Percentiles rank a stretch among this genome's conserved stretches.
Evolutionary conservation across 2,329 filamentous ascomycete species (phyloP).

Genomic region (Magnaporthiopsis poae): DNA sequence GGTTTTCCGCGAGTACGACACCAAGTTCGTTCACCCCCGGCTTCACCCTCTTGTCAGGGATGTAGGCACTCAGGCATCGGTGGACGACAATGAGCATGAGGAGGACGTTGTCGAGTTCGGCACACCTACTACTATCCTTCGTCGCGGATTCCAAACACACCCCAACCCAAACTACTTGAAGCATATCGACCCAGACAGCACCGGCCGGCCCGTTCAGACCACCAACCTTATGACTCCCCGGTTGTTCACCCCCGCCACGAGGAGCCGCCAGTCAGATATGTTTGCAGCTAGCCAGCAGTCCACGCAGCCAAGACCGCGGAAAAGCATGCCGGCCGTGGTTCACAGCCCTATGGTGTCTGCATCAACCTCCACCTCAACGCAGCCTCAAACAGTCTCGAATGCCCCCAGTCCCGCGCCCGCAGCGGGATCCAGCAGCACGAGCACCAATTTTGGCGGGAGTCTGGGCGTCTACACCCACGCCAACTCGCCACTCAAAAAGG

Average conservation of each 20-base stretch:
- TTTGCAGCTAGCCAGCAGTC: constrained; percentile 17
- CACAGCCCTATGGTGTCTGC: constrained; percentile 8
- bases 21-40: constrained; percentile 84
- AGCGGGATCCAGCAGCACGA: constrained; percentile 14
- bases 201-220: constrained; percentile 20
- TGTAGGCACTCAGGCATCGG: constrained; percentile 70
- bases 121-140: constrained; percentile 53
- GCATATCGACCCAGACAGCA: constrained; percentile 59
- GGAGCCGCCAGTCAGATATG: constrained; percentile 23
- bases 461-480: constrained; percentile 72
- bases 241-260: constrained; percentile 32
- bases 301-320: constrained; percentile 11
- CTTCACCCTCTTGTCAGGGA: constrained; percentile 69
- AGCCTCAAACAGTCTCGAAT: constrained; percentile 12
- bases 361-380: constrained; percentile 14
- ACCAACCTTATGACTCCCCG: constrained; percentile 30
- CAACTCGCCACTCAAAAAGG: constrained; percentile 74
- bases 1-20: constrained; percentile 90
- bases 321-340: constrained; percentile 13
- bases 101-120: constrained; percentile 38
- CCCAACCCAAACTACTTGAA: constrained; percentile 72
- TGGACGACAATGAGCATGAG: constrained; percentile 31
- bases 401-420: constrained; percentile 13
- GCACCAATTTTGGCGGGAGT: constrained; percentile 52
- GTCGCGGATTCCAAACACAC: constrained; percentile 68